phyloP scores from a whole-genome alignment of 1,284 basidiomycete species.

The Kwoniella shivajii region DNA sequence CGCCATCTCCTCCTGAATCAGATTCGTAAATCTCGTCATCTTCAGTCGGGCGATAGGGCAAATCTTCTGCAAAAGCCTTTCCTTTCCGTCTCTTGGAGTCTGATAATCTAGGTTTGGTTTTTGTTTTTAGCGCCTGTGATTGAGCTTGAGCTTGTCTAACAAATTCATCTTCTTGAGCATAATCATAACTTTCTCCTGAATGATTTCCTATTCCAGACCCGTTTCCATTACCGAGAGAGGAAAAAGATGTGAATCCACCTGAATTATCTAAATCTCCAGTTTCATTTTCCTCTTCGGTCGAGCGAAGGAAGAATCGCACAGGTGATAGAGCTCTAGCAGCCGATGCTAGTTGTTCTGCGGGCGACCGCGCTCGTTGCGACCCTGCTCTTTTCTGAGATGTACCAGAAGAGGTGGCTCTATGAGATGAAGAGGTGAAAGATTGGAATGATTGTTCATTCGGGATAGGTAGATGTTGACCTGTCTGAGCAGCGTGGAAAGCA shows the following conservation, averaged over 20 bases:
- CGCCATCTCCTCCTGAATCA: constrained; percentile 39
- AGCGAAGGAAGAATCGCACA: constrained; percentile 40
- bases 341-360: constrained; percentile 31
- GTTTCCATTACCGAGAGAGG: constrained; percentile 20
- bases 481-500: constrained; percentile 41
- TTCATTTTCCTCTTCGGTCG: constrained; percentile 26
- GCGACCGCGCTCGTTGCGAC: constrained; percentile 27
- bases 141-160: constrained; percentile 27
- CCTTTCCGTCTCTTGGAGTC: constrained; percentile 18
- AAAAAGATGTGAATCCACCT: constrained; percentile 33
- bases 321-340: constrained; percentile 40
- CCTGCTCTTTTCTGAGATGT: constrained; percentile 7
- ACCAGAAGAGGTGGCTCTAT: constrained; percentile 1
- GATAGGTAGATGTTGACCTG: constrained; percentile 12
- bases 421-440: constrained; percentile 4
- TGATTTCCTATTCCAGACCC: constrained; percentile 5
- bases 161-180: constrained; percentile 36
- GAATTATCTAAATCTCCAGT: constrained; percentile 21
- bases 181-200: constrained; percentile 35
- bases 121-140: constrained; percentile 6
- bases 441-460: not conserved
- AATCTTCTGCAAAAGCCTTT: constrained; percentile 34
- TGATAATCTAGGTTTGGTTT: constrained; percentile 14
- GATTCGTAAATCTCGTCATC: constrained; percentile 35
- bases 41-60: constrained; percentile 46